Percentiles rank a stretch among this genome's conserved stretches.
Evolutionary conservation across 148 eudicot genomes (phyloP).

Genomic region (Cornus suecica): DNA sequence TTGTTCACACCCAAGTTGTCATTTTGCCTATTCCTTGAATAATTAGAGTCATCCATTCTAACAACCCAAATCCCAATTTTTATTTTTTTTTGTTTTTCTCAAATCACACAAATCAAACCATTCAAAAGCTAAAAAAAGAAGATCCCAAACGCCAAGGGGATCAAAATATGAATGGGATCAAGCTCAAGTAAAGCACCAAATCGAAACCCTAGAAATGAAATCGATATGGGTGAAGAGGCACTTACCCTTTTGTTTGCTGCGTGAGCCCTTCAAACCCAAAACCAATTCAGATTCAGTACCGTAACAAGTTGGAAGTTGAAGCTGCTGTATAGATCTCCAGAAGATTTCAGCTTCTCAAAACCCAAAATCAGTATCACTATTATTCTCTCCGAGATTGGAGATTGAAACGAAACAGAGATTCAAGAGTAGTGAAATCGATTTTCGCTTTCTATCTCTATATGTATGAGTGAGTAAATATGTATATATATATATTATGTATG

Average conservation of each 20-base stretch:
- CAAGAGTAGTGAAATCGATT: neutral
- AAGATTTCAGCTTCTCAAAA: neutral
- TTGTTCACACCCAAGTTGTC: constrained; percentile 78
- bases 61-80: neutral
- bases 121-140: neutral
- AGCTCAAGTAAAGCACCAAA: constrained; percentile 11
- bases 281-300: constrained; percentile 4
- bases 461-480: too few species aligned
- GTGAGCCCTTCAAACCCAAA: constrained; percentile 4
- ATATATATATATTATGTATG: too few species aligned
- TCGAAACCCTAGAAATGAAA: neutral
- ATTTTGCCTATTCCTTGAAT: constrained; percentile 36
- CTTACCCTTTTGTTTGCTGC: constrained; percentile 29
- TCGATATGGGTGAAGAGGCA: constrained; percentile 13
- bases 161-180: constrained; percentile 8
- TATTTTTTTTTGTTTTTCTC: too few species aligned
- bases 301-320: neutral
- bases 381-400: neutral
- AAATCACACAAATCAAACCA: constrained; percentile 4
- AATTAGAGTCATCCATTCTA: constrained; percentile 33
- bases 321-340: neutral
- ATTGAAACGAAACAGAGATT: neutral
- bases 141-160: constrained; percentile 12
- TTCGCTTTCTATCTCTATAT: neutral
- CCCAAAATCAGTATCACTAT: neutral